Evolutionary conservation across 768 basidiomycete species (phyloP).

Genomic region (Steccherinum ochraceum): DNA sequence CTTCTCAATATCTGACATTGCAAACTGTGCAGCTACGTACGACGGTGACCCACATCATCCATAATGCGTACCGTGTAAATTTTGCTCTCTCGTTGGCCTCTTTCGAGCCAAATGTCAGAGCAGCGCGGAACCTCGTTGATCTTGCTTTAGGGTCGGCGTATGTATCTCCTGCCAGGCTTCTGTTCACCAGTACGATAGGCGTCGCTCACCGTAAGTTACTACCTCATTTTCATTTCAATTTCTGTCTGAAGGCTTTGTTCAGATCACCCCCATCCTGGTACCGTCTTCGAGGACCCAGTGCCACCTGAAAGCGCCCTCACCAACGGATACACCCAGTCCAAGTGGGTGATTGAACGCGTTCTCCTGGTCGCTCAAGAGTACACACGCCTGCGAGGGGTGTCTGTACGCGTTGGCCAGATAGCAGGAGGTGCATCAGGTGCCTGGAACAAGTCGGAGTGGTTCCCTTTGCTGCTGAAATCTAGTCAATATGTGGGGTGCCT

Average conservation of each 20-base stretch:
- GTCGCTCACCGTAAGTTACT: constrained; percentile 23
- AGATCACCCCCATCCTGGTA: neutral
- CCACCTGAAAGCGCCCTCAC: constrained; percentile 18
- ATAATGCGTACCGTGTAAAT: constrained; percentile 17
- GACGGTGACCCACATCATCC: constrained; percentile 8
- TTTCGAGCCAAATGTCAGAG: constrained; percentile 14
- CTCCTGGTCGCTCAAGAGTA: constrained; percentile 12
- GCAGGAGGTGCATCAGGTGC: constrained; percentile 28
- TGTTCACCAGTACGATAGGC: constrained; percentile 29
- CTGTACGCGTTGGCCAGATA: constrained; percentile 33
- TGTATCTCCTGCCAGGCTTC: constrained; percentile 19
- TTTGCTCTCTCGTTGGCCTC: constrained; percentile 16
- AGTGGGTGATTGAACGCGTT: constrained; percentile 25
- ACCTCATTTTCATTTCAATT: constrained; percentile 1
- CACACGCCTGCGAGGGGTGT: constrained; percentile 18
- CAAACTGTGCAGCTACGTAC: neutral
- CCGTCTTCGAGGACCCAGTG: constrained; percentile 12
- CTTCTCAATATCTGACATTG: neutral
- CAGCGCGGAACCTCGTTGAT: constrained; percentile 21
- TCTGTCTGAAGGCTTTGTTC: neutral
- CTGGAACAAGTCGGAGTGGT: constrained; percentile 33
- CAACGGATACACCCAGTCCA: constrained; percentile 27
- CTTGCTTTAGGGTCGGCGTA: constrained; percentile 24
- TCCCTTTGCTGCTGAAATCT: constrained; percentile 27
- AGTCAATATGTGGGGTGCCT: constrained; percentile 6